These are phyloP conservation scores for sorghum (Sorghum bicolor) DNA, from an alignment of 176 grass and related monocot genomes.

Conservation along the genomic window Sorghum_bicolor_NCBIv3 NC_012872.2:3173501-3174000, in stretches of 20 bases:
- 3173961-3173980: conserved; percentile 88
- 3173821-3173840: conserved; percentile 85
- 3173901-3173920: conserved; percentile 4
- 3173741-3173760: conserved; percentile 94
- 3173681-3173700: conserved; percentile 14
- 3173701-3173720: conserved; percentile 76
- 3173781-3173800: conserved; percentile 88
- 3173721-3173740: conserved; percentile 95
- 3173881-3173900: neutral
- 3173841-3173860: conserved; percentile 90
- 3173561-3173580: neutral
- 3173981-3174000: conserved; percentile 96
- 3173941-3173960: conserved; percentile 79
- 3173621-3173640: neutral
- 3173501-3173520: neutral
- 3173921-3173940: conserved; percentile 15
- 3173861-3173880: neutral
- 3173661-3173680: neutral
- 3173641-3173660: neutral
- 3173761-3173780: conserved; percentile 84
- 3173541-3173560: too few relatives aligned
- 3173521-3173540: neutral
- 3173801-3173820: conserved; percentile 81
- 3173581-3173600: neutral
- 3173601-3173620: neutral